Base-by-base conservation (phyloP, 257 asterid genomes). In the Fraxinus cuspidata region DNA sequence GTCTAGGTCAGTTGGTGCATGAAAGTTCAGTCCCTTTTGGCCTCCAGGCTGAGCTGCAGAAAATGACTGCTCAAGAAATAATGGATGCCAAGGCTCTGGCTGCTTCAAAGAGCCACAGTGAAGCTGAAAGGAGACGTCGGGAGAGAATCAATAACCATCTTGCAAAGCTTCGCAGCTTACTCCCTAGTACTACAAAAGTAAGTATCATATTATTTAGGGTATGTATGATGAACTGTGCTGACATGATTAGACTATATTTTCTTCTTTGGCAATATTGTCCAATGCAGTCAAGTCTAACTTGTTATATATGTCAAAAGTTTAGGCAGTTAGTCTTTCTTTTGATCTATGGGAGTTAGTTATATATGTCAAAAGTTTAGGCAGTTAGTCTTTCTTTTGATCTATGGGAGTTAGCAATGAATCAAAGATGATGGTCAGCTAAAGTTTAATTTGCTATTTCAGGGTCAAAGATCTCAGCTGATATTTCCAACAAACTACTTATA, bases 61-160 rank as follows among this genome's bases (percentile, higher is more conserved):
- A 92, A 66, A 91, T 94, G 97, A 90, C 83, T 0, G 91, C 96
- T 9, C 97, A 94, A 72, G 98, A 94, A 78, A 92, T 90, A 3
- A 94, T 94, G 97, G 98, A 92, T 73, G 97, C 97, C 0, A 94
- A 94, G 73, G 98, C 97, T 11, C 93, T 92, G 10, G 98, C 97
- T 9, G 98, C 98, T 7, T 94, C 97, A 1, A 94, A 94, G 67
- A 92, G 94, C 72, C 98, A 94, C 70, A 94, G 98, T 70, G 98
- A 94, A 83, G 98, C 98, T 34, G 98, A 94, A 84, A 86, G 98
- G 75, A 88, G 98, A 70, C 85, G 98, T 25, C 83, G 98, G 72
- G 98, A 92, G 78, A 91, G 98, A 72, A 94, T 94, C 78, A 94
- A 94, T 64, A 92, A 89, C 69, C 98, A 94, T 87, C 90, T 94